phyloP scores from a whole-genome alignment of 495 filamentous ascomycete species.

The Penicillium robsamsonii region DNA sequence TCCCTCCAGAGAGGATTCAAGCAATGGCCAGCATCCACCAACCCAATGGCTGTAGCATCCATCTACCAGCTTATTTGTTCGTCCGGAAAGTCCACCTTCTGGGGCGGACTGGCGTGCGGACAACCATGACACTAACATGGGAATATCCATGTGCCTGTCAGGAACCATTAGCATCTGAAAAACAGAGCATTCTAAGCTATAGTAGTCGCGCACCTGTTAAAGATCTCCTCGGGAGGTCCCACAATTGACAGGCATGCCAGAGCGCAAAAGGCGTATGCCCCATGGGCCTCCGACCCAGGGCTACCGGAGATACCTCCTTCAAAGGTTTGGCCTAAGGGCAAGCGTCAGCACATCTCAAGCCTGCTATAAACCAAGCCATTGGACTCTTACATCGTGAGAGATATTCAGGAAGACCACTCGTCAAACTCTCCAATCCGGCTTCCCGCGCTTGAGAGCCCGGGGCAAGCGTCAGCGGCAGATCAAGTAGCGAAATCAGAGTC shows the following conservation, averaged over 20 bases:
- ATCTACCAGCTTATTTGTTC: constrained; percentile 98
- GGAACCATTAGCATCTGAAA: constrained; percentile 19
- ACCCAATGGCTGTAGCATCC: constrained; percentile 99
- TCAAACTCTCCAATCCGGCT: constrained; percentile 51
- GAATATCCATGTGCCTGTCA: constrained; percentile 71
- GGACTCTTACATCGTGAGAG: constrained; percentile 69
- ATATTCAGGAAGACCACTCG: constrained; percentile 72
- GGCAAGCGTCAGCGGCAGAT: constrained; percentile 76
- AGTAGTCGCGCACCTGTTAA: constrained; percentile 54
- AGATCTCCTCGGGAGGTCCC: constrained; percentile 67
- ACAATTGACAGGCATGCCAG: constrained; percentile 82
- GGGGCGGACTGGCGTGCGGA: constrained; percentile 85
- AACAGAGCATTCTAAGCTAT: background rate
- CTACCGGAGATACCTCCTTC: constrained; percentile 87
- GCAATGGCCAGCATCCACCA: constrained; percentile 85
- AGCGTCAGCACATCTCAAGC: constrained; percentile 16
- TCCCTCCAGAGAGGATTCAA: constrained; percentile 74
- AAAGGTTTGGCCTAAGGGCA: constrained; percentile 75
- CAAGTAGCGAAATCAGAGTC: constrained; percentile 75
- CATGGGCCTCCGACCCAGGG: constrained; percentile 86
- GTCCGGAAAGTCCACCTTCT: constrained; percentile 86
- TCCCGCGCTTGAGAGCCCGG: constrained; percentile 53
- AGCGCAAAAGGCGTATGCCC: constrained; percentile 94
- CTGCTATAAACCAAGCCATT: background rate
- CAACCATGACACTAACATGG: constrained; percentile 77